Percentiles rank a stretch among this genome's conserved stretches.
phyloP scores from a whole-genome alignment of 768 basidiomycete genomes.

The Lactarius hengduanensis region DNA sequence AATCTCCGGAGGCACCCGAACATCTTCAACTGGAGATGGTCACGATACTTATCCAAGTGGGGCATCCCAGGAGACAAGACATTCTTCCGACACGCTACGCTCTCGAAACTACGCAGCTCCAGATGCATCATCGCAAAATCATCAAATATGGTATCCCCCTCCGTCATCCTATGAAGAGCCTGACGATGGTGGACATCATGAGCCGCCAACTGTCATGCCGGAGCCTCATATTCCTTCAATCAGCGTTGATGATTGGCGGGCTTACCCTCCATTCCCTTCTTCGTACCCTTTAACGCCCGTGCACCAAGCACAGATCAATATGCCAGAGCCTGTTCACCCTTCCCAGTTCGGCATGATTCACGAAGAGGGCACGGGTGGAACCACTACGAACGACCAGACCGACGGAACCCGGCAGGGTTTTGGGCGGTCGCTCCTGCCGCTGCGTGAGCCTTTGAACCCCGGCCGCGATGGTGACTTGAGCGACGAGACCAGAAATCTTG shows the following conservation, averaged over 20 bases:
- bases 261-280: conserved; percentile 72
- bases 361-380: conserved; percentile 19
- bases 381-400: conserved; percentile 35
- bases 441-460: conserved; percentile 58
- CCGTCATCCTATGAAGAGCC: conserved; percentile 43
- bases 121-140: conserved; percentile 17
- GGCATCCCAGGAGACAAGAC: conserved; percentile 6
- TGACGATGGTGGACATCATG: conserved; percentile 34
- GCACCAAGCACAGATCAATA: conserved; percentile 34
- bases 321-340: conserved; percentile 28
- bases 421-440: conserved; percentile 65
- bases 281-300: conserved; percentile 74
- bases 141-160: conserved; percentile 65
- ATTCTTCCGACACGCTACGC: conserved; percentile 11
- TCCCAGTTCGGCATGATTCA: conserved; percentile 21
- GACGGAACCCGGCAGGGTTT: conserved; percentile 52
- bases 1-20: background rate
- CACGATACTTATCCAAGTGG: conserved; percentile 12
- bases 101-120: conserved; percentile 20
- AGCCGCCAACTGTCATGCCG: conserved; percentile 19
- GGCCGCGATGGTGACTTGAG: conserved; percentile 60
- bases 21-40: conserved; percentile 2
- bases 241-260: conserved; percentile 56
- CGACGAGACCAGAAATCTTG: conserved; percentile 44
- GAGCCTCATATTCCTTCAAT: conserved; percentile 15